A percentile compares a stretch with the other conserved stretches of the same genome.
Evolutionary conservation across 1,284 basidiomycete genomes (phyloP).

Genomic region (Cryptococcus jaspeensis): DNA sequence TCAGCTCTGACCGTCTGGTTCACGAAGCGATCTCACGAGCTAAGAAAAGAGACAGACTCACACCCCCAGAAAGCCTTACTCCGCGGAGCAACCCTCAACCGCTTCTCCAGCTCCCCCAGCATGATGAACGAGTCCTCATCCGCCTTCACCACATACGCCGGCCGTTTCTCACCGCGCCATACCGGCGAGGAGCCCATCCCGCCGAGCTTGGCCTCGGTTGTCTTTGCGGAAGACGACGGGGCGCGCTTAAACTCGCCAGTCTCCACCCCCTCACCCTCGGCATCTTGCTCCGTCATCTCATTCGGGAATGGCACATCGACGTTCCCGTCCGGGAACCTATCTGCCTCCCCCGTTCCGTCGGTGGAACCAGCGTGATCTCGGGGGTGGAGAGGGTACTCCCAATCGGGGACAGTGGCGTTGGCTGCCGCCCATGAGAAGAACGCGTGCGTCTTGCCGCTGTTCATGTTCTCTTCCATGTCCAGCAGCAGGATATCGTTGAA

Average conservation of each 20-base stretch:
- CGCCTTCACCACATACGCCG: slow-evolving; percentile 86
- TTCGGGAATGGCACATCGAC: not conserved
- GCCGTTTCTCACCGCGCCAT: slow-evolving; percentile 54
- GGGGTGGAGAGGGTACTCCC: slow-evolving; percentile 27
- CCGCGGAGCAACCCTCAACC: slow-evolving; percentile 68
- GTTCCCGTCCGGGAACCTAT: slow-evolving; percentile 1
- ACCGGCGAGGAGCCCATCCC: slow-evolving; percentile 14
- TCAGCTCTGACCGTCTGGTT: slow-evolving; percentile 1
- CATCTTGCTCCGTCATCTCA: no score
- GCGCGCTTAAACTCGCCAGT: not conserved
- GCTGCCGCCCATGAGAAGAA: slow-evolving; percentile 66
- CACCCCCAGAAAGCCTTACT: slow-evolving; percentile 88
- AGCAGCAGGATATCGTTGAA: slow-evolving; percentile 60
- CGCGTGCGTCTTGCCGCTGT: slow-evolving; percentile 54
- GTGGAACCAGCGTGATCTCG: not conserved
- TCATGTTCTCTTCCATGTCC: slow-evolving; percentile 56
- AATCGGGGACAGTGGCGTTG: slow-evolving; percentile 80
- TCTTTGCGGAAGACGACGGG: no score
- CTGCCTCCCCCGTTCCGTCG: not conserved
- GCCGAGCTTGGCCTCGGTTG: not conserved
- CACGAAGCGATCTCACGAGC: not conserved
- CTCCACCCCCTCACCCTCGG: no score
- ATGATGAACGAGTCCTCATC: slow-evolving; percentile 95
- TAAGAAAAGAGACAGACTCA: slow-evolving; percentile 35
- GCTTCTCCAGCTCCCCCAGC: slow-evolving; percentile 84